Evolutionary conservation across 495 filamentous ascomycete genomes (phyloP), one percentile per base, ranked within the genome.

Genomic region (Sordaria brevicollis): DNA sequence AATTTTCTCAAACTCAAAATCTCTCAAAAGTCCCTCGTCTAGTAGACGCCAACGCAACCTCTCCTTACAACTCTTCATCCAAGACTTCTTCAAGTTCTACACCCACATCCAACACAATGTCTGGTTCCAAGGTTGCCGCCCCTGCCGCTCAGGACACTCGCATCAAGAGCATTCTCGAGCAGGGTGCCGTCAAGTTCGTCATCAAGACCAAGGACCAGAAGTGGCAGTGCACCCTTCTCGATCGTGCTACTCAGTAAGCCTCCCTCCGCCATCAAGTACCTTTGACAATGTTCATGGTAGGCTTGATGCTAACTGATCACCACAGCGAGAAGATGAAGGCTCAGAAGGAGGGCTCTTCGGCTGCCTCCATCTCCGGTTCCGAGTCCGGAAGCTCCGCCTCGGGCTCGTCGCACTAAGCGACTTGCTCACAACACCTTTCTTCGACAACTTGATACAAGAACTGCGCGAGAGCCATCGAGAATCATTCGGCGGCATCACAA

Each of bases 241-340:
- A 83, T 74, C 79, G 81, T 62, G 74, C 77, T 65, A 71, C 79
- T 66, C 80, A 81, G 82, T 84, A 78, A 77, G 80, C 8, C 21
- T 31, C 35, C 25, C 39, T 35, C 33, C 15, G 33, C 54, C 2
- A n/a, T 65, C 21, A n/a, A n/a, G n/a, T n/a, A n/a, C n/a, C 31
- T 7, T 3, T 29, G 10, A 13, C 33, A 25, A 43, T 21, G 17
- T 11, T 11, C 36, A 25, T 66, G 43, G 4, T 15, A 33, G n/a
- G n/a, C 13, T 62, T 33, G 49, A 62, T 62, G 25, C 13, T 62
- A 13, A 62, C 65, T 29, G 6, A 35, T 65, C 41, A 13, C 7
- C 35, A 37, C 70, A 84, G 82, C 67, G 81, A 84, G 76, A 79
- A 75, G 68, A 62, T 66, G 31, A 79, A 76, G 66, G 65, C 69